Evolutionary conservation across 2,329 filamentous ascomycete genomes (phyloP), one percentile per base, ranked within the genome.

Genomic region (Fusarium transvaalense): DNA sequence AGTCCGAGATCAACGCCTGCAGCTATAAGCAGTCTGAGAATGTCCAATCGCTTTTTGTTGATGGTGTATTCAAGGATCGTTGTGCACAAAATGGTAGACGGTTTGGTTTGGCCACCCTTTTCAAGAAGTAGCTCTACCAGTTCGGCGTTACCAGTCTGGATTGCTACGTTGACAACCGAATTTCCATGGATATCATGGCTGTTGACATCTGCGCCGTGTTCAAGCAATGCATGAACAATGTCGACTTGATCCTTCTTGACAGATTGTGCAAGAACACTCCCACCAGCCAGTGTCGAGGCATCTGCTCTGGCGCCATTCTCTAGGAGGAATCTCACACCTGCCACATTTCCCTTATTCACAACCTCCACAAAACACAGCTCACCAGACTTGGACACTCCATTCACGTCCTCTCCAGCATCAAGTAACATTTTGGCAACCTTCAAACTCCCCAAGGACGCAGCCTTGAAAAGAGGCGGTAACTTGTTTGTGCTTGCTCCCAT

Each of bases 381-480:
- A 1, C 57, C 48, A 3, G 48, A 7, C 2, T 25, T 54, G 3
- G 58, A 17, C 8, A 25, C 13, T 10, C 10, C 17, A 6, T 56
- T 32, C 0, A 62, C 41, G 4, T 13, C 34, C 12, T 35, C 57
- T 1, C 55, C 55, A 5, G 50, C 35, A 1, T 62, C 57, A 2
- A 62, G 34, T 4, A 62, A 19, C 29, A 56, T 41, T 17, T 12
- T 55, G 0, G 57, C 31, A 0, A 62, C 13, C 3, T 62, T 62
- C 7, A 62, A 9, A n/a, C 47, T 62, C 0, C 57, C 60, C 2
- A 32, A 4, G 1, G 23, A 21, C 2, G 35, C 48, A 34, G 48
- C 57, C 12, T 56, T 38, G 15, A 62, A 62, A 1, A 62, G 6
- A 5, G 47, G 41, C 1, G 57, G 57, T 0, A 62, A 14, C 10